Evolutionary conservation across 2,329 filamentous ascomycete genomes (phyloP).

Genomic region (Spiromastix sp.): DNA sequence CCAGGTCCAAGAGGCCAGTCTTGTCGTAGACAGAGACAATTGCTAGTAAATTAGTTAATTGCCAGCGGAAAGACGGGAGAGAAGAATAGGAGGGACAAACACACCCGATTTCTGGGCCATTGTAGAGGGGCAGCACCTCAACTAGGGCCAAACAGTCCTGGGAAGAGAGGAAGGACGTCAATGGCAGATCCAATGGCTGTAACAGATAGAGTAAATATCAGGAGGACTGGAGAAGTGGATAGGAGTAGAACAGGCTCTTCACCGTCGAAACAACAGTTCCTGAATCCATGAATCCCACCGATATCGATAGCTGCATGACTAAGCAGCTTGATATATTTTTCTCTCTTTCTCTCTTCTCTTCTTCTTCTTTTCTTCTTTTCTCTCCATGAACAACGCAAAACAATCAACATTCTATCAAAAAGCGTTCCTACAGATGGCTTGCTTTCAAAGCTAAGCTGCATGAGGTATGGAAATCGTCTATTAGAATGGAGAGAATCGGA

Average conservation of each 20-base stretch:
- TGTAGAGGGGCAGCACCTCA: background rate
- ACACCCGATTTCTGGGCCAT: constrained; percentile 34
- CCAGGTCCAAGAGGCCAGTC: constrained; percentile 85
- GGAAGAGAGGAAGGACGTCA: no score
- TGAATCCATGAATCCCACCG: no score
- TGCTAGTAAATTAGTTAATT: constrained; percentile 37
- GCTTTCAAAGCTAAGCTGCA: constrained; percentile 30
- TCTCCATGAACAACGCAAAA: constrained; percentile 50
- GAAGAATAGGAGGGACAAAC: constrained; percentile 10
- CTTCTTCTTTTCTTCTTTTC: constrained; percentile 21
- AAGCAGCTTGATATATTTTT: no score
- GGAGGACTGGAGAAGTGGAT: no score
- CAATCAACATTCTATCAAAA: constrained; percentile 43
- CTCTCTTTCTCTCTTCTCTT: constrained; percentile 11
- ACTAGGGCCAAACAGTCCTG: background rate
- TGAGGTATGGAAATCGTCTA: constrained; percentile 50
- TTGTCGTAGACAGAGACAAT: constrained; percentile 99
- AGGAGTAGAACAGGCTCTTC: no score
- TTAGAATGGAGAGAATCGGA: constrained; percentile 43
- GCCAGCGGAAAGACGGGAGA: background rate
- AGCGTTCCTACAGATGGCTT: constrained; percentile 47
- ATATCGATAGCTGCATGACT: no score
- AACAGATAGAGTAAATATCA: no score
- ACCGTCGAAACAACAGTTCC: no score
- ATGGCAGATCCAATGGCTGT: no score